phyloP scores from a whole-genome alignment of 1,284 basidiomycete genomes.

The Mycena citricolor region DNA sequence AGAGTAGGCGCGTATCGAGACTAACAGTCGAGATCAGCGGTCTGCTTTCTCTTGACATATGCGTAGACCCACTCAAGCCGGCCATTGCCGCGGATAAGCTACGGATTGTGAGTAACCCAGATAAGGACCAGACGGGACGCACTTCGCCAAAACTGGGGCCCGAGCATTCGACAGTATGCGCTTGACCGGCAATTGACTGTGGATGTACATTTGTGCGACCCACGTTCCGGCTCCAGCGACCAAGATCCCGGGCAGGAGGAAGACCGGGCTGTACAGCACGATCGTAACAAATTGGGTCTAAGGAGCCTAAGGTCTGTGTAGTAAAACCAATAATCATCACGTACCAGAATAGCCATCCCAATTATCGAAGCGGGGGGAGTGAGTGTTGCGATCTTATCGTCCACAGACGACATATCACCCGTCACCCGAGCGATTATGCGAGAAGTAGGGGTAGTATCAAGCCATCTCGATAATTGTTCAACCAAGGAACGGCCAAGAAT shows the following conservation, averaged over 20 bases:
- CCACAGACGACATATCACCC: slow-evolving; percentile 32
- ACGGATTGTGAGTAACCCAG: neutral
- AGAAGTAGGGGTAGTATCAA: slow-evolving; percentile 48
- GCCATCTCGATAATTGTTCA: slow-evolving; percentile 34
- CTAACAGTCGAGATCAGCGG: slow-evolving; percentile 2
- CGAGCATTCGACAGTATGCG: slow-evolving; percentile 60
- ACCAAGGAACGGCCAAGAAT: neutral
- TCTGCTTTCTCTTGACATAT: neutral
- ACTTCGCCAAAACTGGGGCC: slow-evolving; percentile 54
- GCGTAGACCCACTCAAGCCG: slow-evolving; percentile 43
- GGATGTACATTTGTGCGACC: slow-evolving; percentile 44
- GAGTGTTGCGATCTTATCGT: slow-evolving; percentile 37
- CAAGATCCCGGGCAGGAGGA: slow-evolving; percentile 33
- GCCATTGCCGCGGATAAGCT: slow-evolving; percentile 49
- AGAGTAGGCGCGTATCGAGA: slow-evolving; percentile 39
- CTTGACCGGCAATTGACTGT: slow-evolving; percentile 62
- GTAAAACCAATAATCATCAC: neutral
- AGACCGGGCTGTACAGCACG: slow-evolving; percentile 40
- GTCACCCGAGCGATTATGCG: slow-evolving; percentile 23
- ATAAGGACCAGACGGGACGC: slow-evolving; percentile 3
- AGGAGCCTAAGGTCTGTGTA: neutral
- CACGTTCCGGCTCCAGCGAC: slow-evolving; percentile 35
- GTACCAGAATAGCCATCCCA: slow-evolving; percentile 35
- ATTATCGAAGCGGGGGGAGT: slow-evolving; percentile 30
- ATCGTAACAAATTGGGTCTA: slow-evolving; percentile 38